Evolutionary conservation across 257 asterid species (phyloP), one percentile per base, ranked within the genome.

Genomic region (Fraxinus anomala): DNA sequence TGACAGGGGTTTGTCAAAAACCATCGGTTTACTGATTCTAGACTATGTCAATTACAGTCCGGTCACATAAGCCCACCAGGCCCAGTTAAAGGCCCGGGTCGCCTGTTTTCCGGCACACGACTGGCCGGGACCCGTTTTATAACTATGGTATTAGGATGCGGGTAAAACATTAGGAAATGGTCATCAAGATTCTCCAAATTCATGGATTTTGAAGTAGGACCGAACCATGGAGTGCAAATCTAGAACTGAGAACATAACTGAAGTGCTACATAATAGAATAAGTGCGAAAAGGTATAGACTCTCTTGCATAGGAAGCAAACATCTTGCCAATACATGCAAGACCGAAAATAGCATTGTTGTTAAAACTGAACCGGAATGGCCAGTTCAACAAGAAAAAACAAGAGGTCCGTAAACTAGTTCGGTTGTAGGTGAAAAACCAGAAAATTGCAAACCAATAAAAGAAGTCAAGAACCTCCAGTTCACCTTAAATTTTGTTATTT

Each of bases 101-200:
- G 14, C 47, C 13, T 0, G 3, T 39, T 39, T 9, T 39, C 47
- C 3, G 47, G 5, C 36, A 2, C 47, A 39, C 47, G 47, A 39
- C 47, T 9, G 13, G 14, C 14, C 2, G 3, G 47, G 47, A 39
- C 47, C 9, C 14, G 13, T 3, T 24, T 34, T 34, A 65, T 28
- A 59, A 76, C 66, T 37, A 73, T 73, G 31, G 28, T 44, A 34
- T 73, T 28, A 36, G n/a, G 33, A n/a, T 65, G 63, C 73, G 68
- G 65, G 37, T n/a, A 44, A 37, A 74, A 77, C 21, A 16, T 37
- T 34, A 23, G 51, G 63, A 67, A 66, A 66, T 76, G 68, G 5
- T 21, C 26, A 69, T 12, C 26, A n/a, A 1, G 40, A 44, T 56
- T 70, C 14, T 56, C 51, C 66, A 67, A 77, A 14, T 40, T 7